These are phyloP conservation scores for Pichiaceae sp. DNA, from an alignment of 1,139 yeast genomes.

Conservation along the genomic window DNA sequence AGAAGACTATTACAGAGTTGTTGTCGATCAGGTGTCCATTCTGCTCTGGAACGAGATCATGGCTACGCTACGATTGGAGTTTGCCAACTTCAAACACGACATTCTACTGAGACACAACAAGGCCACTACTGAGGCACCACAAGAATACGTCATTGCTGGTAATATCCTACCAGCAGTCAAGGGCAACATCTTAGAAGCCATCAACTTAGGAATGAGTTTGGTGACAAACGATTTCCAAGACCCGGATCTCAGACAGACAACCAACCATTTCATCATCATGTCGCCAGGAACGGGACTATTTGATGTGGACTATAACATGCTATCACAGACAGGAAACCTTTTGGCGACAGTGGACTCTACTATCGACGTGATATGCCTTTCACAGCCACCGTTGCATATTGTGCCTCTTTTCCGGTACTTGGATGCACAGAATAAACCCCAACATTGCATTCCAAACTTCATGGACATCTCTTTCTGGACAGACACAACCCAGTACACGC, in stretches of 20 bases:
- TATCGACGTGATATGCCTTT: conserved; percentile 78
- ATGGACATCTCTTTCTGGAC: conserved; percentile 86
- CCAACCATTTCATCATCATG: conserved; percentile 74
- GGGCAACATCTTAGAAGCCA: conserved; percentile 82
- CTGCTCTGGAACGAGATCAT: conserved; percentile 82
- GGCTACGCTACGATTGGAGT: conserved; percentile 79
- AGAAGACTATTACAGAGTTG: conserved; percentile 81
- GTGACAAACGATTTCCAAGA: conserved; percentile 77
- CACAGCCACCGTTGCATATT: conserved; percentile 86
- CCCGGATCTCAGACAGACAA: conserved; percentile 80
- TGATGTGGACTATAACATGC: conserved; percentile 79
- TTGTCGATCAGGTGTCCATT: conserved; percentile 88
- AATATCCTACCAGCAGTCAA: conserved; percentile 76
- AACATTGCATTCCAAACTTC: conserved; percentile 90
- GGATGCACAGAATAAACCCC: conserved; percentile 43
- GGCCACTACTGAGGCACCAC: conserved; percentile 15
- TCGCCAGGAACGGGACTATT: conserved; percentile 92
- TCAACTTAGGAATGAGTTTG: conserved; percentile 73
- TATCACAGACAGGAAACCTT: conserved; percentile 68
- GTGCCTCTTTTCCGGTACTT: conserved; percentile 81
- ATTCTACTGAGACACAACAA: conserved; percentile 42
- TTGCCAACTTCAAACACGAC: conserved; percentile 73
- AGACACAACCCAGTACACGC: conserved; percentile 37
- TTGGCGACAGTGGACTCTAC: conserved; percentile 75
- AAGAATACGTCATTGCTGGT: conserved; percentile 37